Percentiles rank a stretch among this genome's conserved stretches.
phyloP scores from a whole-genome alignment of 1,284 basidiomycete genomes.

The Tausonia pullulans region DNA sequence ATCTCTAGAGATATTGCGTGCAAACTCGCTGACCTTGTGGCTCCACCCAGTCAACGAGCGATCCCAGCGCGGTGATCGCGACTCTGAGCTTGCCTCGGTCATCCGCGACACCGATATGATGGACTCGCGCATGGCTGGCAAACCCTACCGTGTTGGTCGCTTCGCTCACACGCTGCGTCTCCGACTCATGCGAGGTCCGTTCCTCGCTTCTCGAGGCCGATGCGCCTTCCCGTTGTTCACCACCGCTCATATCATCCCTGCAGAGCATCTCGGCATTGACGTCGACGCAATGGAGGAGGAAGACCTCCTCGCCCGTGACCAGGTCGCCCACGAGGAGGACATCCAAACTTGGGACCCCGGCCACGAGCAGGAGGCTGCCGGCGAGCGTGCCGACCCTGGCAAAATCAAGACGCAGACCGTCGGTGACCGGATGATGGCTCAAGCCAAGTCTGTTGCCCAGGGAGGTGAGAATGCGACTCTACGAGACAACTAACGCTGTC shows the following conservation, averaged over 20 bases:
- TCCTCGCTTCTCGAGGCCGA: not conserved
- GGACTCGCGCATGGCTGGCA: slow-evolving; percentile 86
- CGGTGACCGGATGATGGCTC: slow-evolving; percentile 25
- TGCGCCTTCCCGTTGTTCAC: not conserved
- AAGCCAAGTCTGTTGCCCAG: slow-evolving; percentile 25
- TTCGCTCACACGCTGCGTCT: slow-evolving; percentile 92
- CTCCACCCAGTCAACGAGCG: slow-evolving; percentile 66
- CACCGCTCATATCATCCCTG: not conserved
- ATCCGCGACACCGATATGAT: slow-evolving; percentile 97
- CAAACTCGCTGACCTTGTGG: no score
- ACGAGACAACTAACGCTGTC: no score
- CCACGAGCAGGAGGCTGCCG: slow-evolving; percentile 49
- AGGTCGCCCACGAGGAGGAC: slow-evolving; percentile 44
- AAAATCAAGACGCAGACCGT: slow-evolving; percentile 30
- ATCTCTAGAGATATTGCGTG: no score
- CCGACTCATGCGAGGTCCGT: slow-evolving; percentile 65
- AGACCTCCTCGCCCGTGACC: slow-evolving; percentile 49
- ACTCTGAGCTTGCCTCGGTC: slow-evolving; percentile 87
- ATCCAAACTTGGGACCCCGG: slow-evolving; percentile 69
- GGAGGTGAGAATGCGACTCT: slow-evolving; percentile 21
- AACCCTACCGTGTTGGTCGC: slow-evolving; percentile 87
- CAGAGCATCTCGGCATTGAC: slow-evolving; percentile 86
- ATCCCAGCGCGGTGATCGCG: slow-evolving; percentile 87
- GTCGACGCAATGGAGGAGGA: slow-evolving; percentile 81
- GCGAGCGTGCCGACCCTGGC: slow-evolving; percentile 30